Conservation (phyloP, 140 eudicot genomes). For the Ambrosia hybrid region DNA sequence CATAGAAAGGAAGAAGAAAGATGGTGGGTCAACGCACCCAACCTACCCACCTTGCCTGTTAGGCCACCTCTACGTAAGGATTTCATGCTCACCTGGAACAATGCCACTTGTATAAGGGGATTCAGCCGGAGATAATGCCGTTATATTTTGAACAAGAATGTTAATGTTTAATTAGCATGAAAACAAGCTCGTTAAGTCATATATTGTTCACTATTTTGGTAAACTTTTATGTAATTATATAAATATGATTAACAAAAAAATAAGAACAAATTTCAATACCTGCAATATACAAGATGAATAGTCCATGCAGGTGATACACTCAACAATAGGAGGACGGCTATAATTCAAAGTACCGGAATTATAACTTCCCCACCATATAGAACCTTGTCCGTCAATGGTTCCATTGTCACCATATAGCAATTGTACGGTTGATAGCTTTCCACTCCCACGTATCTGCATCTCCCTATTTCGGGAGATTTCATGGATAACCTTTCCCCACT, state of each 20-base stretch:
- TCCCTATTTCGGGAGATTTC: too few relatives aligned
- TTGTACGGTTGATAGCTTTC: too few relatives aligned
- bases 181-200: conserved; percentile 10
- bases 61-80: too few relatives aligned
- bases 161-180: conserved; percentile 52
- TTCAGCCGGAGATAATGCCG: conserved; percentile 60
- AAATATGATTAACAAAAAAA: neutral
- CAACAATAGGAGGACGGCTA: conserved; percentile 87
- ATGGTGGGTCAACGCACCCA: neutral
- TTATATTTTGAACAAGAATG: conserved; percentile 74
- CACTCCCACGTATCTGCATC: too few relatives aligned
- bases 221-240: too few relatives aligned
- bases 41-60: conserved; percentile 72
- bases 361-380: conserved; percentile 80
- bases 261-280: conserved; percentile 52
- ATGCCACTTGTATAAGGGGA: conserved; percentile 80
- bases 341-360: conserved; percentile 56
- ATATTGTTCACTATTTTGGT: neutral
- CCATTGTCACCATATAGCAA: conserved; percentile 98
- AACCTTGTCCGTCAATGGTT: conserved; percentile 96
- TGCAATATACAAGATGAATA: conserved; percentile 86
- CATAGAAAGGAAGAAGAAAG: neutral
- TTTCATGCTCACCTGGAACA: conserved; percentile 98
- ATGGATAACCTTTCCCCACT: too few relatives aligned
- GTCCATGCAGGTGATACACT: conserved; percentile 81